Evolutionary conservation across 2,329 filamentous ascomycete genomes (phyloP).

Genomic region (Amauroascus verrucosus): DNA sequence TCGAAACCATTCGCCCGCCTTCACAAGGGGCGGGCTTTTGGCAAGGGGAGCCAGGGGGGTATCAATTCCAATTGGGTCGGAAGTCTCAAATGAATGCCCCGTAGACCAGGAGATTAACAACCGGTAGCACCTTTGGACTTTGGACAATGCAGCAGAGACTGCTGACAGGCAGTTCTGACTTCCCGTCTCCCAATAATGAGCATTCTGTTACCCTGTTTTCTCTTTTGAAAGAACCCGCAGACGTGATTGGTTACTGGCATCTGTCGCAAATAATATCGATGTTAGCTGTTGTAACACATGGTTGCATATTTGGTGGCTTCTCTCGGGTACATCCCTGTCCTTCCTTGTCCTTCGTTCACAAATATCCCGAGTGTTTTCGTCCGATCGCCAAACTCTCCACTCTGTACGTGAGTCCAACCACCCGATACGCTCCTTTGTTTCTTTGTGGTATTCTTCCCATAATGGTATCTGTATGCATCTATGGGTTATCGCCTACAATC

Average conservation of each 20-base stretch:
- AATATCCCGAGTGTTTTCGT: conserved; percentile 10
- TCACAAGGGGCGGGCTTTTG: neutral
- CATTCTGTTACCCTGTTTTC: neutral
- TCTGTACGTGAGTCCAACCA: neutral
- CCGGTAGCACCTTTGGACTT: neutral
- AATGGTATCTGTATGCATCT: no score
- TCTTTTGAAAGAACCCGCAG: neutral
- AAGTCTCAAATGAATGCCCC: neutral
- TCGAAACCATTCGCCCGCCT: neutral
- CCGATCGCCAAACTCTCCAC: conserved; percentile 8
- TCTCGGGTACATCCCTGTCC: conserved; percentile 1
- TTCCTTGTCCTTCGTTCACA: conserved; percentile 1
- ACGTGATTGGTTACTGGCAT: neutral
- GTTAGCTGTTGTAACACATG: conserved; percentile 4
- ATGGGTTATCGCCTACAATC: no score
- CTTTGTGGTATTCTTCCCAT: neutral
- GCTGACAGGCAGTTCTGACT: neutral
- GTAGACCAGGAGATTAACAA: neutral
- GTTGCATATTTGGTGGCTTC: conserved; percentile 4
- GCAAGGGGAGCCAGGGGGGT: neutral
- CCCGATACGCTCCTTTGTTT: neutral
- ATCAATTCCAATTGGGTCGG: neutral
- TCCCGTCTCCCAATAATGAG: neutral
- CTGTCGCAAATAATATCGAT: conserved; percentile 1
- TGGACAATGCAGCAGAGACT: neutral